These are phyloP conservation scores for Hydnomerulius pinastri DNA, from an alignment of 768 basidiomycete species.

Conservation along the genomic window DNA sequence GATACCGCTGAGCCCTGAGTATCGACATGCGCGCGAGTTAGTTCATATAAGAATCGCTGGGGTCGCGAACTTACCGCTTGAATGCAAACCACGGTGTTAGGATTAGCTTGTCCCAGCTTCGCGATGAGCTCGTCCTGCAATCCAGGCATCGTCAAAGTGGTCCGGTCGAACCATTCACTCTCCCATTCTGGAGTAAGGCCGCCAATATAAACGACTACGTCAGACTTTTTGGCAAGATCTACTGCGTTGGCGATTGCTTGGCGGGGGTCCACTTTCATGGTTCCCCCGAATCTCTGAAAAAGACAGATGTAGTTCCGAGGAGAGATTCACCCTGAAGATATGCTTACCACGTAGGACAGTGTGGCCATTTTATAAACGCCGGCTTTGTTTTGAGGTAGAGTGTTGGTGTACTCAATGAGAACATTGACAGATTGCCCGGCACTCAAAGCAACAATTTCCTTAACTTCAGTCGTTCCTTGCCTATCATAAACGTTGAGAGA, in stretches of 20 bases:
- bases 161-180: constrained; percentile 73
- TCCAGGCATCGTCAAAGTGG: constrained; percentile 59
- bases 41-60: not conserved
- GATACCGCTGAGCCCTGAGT: constrained; percentile 67
- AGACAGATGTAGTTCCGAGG: too few relatives aligned
- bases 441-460: constrained; percentile 45
- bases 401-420: constrained; percentile 65
- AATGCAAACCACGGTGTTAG: constrained; percentile 58
- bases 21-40: too few relatives aligned
- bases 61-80: constrained; percentile 53
- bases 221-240: constrained; percentile 51
- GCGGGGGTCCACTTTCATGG: constrained; percentile 59
- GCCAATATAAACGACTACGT: constrained; percentile 58
- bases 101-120: constrained; percentile 53
- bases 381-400: constrained; percentile 44
- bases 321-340: too few relatives aligned
- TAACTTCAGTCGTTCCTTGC: constrained; percentile 70
- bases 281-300: constrained; percentile 73
- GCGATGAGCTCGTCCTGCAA: constrained; percentile 59
- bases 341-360: too few relatives aligned
- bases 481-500: constrained; percentile 27
- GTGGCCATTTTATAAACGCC: too few relatives aligned
- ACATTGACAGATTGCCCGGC: constrained; percentile 52
- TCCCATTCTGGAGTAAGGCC: constrained; percentile 76
- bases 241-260: constrained; percentile 58